phyloP scores from a whole-genome alignment of 495 filamentous ascomycete species.

The Trichocladium uniseriatum region DNA sequence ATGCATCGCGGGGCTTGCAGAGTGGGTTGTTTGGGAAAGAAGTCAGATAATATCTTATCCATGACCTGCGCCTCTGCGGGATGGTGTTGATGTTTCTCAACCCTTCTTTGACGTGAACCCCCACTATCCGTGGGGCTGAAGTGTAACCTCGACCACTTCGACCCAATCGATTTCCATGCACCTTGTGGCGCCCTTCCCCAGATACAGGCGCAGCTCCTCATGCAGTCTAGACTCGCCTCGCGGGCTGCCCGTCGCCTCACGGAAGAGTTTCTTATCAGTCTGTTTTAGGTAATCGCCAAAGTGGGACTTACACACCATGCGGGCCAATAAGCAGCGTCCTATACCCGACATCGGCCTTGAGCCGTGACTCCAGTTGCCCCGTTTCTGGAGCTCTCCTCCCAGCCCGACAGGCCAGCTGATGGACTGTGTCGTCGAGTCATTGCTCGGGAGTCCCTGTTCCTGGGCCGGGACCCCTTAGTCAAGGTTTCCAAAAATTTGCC shows the following conservation, averaged over 20 bases:
- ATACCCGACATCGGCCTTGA: conserved; percentile 20
- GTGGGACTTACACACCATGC: conserved; percentile 2
- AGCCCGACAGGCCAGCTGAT: conserved; percentile 9
- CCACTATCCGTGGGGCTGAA: background rate
- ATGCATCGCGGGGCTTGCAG: background rate
- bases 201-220: conserved; percentile 15
- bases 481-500: conserved; percentile 13
- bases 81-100: background rate
- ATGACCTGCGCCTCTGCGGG: conserved; percentile 3
- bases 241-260: too few relatives aligned
- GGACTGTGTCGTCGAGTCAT: background rate
- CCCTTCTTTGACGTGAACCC: background rate
- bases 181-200: background rate
- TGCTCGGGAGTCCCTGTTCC: background rate
- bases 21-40: background rate
- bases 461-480: conserved; percentile 14
- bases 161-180: background rate
- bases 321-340: conserved; percentile 12
- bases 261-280: too few relatives aligned
- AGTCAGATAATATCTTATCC: background rate
- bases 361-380: conserved; percentile 7
- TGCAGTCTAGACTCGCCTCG: too few relatives aligned
- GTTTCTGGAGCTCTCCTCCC: conserved; percentile 10
- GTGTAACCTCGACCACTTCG: background rate
- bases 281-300: conserved; percentile 24